phyloP scores from a whole-genome alignment of 257 asterid genomes.

The Solanum rostratum region DNA sequence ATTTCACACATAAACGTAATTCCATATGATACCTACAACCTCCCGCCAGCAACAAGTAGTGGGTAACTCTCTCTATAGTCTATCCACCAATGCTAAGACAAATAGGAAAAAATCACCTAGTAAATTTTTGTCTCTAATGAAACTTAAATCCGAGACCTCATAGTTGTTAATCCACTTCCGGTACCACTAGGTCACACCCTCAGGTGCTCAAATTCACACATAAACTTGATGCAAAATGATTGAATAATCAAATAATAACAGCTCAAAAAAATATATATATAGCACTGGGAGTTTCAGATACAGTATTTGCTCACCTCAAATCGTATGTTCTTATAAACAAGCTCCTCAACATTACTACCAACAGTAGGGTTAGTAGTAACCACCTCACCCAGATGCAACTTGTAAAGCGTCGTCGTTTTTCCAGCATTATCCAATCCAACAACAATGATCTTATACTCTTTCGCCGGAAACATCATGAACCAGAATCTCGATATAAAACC shows the following conservation, averaged over 20 bases:
- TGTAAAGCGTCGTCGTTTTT: conserved; percentile 96
- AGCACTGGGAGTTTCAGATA: neutral
- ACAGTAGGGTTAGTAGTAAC: conserved; percentile 98
- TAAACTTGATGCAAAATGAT: neutral
- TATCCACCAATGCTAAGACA: neutral
- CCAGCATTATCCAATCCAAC: conserved; percentile 98
- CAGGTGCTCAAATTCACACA: neutral
- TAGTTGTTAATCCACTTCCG: neutral
- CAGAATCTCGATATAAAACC: conserved; percentile 79
- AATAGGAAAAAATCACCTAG: neutral
- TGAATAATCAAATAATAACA: neutral
- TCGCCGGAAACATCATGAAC: conserved; percentile 93
- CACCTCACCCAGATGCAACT: conserved; percentile 82
- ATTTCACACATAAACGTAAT: neutral
- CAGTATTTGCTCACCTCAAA: conserved; percentile 51
- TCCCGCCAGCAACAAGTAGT: neutral
- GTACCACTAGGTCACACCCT: neutral
- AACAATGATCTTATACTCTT: conserved; percentile 96
- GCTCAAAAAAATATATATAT: neutral
- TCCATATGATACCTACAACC: neutral
- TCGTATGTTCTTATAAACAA: conserved; percentile 83
- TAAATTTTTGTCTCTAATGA: neutral
- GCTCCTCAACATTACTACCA: conserved; percentile 97
- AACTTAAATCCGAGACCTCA: neutral
- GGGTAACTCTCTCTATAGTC: neutral